These are phyloP conservation scores for Solanum microdontum DNA, from an alignment of 257 asterid genomes.

Conservation along the genomic window DNA sequence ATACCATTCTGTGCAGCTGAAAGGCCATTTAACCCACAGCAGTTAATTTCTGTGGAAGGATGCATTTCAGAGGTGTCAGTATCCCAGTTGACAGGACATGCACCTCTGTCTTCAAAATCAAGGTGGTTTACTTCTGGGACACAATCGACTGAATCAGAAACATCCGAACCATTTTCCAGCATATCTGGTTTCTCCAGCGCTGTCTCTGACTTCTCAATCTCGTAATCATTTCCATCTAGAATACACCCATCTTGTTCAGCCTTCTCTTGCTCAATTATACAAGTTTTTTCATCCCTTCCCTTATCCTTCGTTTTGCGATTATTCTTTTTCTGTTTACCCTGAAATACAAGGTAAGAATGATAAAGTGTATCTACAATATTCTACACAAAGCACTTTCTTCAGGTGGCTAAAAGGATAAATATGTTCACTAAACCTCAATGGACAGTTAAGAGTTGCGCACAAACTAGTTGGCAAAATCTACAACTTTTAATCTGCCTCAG, in stretches of 20 bases:
- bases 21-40: slow-evolving; percentile 33
- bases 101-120: slow-evolving; percentile 57
- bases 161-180: slow-evolving; percentile 65
- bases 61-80: slow-evolving; percentile 45
- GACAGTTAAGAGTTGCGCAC: not conserved
- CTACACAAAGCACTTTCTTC: not conserved
- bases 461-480: not conserved
- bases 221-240: slow-evolving; percentile 24
- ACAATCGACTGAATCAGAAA: slow-evolving; percentile 65
- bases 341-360: slow-evolving; percentile 9
- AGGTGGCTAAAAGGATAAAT: not conserved
- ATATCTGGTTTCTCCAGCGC: slow-evolving; percentile 36
- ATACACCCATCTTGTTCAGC: slow-evolving; percentile 29
- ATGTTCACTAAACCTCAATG: not conserved
- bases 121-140: slow-evolving; percentile 37
- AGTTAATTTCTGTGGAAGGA: slow-evolving; percentile 38
- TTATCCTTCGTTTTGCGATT: slow-evolving; percentile 67
- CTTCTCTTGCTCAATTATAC: slow-evolving; percentile 20
- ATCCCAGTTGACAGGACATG: slow-evolving; percentile 51
- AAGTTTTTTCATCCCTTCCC: slow-evolving; percentile 45
- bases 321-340: slow-evolving; percentile 76
- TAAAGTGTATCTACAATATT: not conserved
- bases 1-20: slow-evolving; percentile 46
- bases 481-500: not conserved
- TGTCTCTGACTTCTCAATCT: slow-evolving; percentile 23